Conservation (phyloP, 257 asterid species). For the Lantana camara region DNA sequence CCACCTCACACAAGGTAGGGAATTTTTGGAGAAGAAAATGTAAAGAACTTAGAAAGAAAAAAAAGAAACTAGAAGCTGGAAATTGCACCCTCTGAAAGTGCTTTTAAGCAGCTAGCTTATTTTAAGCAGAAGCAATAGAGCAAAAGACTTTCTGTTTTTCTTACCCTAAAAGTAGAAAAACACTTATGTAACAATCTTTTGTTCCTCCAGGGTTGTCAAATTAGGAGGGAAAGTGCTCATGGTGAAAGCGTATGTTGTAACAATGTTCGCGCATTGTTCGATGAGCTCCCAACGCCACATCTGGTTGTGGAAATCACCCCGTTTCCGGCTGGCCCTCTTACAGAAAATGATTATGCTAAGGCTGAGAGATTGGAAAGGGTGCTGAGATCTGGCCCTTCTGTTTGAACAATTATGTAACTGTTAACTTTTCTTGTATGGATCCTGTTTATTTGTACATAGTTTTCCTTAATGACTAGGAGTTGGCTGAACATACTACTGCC, state of each 20-base stretch:
- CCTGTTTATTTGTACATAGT: constrained; percentile 37
- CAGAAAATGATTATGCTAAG: constrained; percentile 76
- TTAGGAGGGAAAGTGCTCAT: constrained; percentile 92
- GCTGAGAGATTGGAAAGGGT: constrained; percentile 91
- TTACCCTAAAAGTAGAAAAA: too few relatives aligned
- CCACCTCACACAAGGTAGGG: constrained; percentile 93
- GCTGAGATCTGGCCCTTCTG: constrained; percentile 80
- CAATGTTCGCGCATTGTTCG: constrained; percentile 91
- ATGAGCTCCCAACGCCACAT: constrained; percentile 97
- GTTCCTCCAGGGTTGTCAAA: constrained; percentile 80
- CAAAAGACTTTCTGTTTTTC: too few relatives aligned
- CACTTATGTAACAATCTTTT: not conserved
- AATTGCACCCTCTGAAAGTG: too few relatives aligned
- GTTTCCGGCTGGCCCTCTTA: constrained; percentile 87
- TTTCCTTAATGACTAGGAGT: too few relatives aligned
- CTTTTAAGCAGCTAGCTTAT: too few relatives aligned
- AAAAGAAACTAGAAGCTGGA: too few relatives aligned
- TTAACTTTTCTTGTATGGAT: constrained; percentile 17
- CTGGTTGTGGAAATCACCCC: constrained; percentile 77
- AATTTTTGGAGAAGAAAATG: too few relatives aligned
- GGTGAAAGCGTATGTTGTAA: constrained; percentile 95
- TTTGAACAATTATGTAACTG: constrained; percentile 36
- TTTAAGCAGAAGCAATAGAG: too few relatives aligned
- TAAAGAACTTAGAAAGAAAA: too few relatives aligned
- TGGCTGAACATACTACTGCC: too few relatives aligned